Percentiles rank a stretch among this genome's conserved stretches.
Conservation (phyloP, 1,139 yeast genomes). For the Blastobotrys indianensis region DNA sequence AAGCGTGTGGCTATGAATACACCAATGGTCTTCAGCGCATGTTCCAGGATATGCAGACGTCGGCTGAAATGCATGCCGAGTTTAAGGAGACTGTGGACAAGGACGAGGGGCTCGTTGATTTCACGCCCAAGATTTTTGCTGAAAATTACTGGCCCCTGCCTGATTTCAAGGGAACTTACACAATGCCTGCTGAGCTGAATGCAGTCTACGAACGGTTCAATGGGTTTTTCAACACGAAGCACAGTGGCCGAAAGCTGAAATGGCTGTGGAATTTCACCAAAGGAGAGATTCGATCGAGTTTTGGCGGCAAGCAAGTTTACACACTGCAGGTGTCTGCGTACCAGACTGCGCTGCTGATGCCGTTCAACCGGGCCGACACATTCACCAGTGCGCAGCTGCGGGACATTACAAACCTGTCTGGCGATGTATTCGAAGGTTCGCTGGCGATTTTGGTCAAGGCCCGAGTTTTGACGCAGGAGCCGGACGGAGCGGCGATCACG, state of each 20-base stretch:
- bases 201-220: conserved; percentile 63
- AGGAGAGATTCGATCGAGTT: conserved; percentile 87
- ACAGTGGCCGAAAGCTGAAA: conserved; percentile 80
- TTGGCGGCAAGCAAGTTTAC: conserved; percentile 64
- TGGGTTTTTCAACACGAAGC: conserved; percentile 64
- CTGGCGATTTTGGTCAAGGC: conserved; percentile 74
- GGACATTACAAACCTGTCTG: conserved; percentile 62
- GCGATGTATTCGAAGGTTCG: conserved; percentile 64
- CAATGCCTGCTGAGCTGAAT: conserved; percentile 56
- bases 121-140: conserved; percentile 74
- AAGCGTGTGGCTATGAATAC: conserved; percentile 87
- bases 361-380: conserved; percentile 62
- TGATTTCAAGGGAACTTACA: conserved; percentile 43
- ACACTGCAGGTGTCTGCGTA: conserved; percentile 79
- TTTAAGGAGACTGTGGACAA: conserved; percentile 45
- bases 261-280: conserved; percentile 97
- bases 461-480: conserved; percentile 62
- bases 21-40: conserved; percentile 91
- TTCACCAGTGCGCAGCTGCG: conserved; percentile 57
- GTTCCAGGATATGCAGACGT: conserved; percentile 92
- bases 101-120: conserved; percentile 47
- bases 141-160: conserved; percentile 89
- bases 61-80: conserved; percentile 65
- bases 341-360: conserved; percentile 79
- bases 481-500: conserved; percentile 31